Evolutionary conservation across 371 early-diverging fungal genomes (phyloP).

Genomic region (Mortierella sp.): DNA sequence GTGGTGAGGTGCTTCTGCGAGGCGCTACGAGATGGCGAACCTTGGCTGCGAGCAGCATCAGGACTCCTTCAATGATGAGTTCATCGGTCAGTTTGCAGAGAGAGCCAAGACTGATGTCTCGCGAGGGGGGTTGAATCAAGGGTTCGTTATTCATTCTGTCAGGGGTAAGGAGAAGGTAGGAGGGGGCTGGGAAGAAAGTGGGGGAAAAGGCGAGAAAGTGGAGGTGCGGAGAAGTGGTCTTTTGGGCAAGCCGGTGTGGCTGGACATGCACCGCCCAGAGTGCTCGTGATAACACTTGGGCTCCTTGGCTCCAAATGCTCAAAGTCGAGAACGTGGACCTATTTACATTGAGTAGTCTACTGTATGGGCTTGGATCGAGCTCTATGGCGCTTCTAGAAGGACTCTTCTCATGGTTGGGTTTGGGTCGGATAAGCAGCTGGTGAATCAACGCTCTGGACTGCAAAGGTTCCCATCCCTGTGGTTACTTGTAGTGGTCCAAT

Average conservation of each 20-base stretch:
- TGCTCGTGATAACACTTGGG: no score
- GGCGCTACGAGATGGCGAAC: slow-evolving; percentile 1
- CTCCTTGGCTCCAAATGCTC: no score
- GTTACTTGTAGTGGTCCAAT: background rate
- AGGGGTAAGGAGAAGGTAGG: background rate
- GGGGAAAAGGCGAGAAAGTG: background rate
- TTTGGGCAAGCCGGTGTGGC: background rate
- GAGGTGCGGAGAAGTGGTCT: background rate
- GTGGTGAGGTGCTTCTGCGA: background rate
- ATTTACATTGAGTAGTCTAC: no score
- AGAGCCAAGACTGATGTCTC: slow-evolving; percentile 19
- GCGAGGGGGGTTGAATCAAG: background rate
- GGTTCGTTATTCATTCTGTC: background rate
- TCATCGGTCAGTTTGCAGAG: slow-evolving; percentile 17
- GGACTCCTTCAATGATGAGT: slow-evolving; percentile 15
- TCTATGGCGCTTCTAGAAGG: slow-evolving; percentile 18
- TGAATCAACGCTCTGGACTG: slow-evolving; percentile 24
- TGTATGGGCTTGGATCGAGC: no score
- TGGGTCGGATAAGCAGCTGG: slow-evolving; percentile 36
- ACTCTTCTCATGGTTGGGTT: slow-evolving; percentile 27
- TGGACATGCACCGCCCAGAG: no score
- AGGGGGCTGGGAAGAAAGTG: background rate
- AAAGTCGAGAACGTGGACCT: no score
- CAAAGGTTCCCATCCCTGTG: slow-evolving; percentile 15
- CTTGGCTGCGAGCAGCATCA: slow-evolving; percentile 18